A percentile compares a stretch with the other conserved stretches of the same genome.
phyloP scores from a whole-genome alignment of 331 rosid species.

The Quercus tomentella region DNA sequence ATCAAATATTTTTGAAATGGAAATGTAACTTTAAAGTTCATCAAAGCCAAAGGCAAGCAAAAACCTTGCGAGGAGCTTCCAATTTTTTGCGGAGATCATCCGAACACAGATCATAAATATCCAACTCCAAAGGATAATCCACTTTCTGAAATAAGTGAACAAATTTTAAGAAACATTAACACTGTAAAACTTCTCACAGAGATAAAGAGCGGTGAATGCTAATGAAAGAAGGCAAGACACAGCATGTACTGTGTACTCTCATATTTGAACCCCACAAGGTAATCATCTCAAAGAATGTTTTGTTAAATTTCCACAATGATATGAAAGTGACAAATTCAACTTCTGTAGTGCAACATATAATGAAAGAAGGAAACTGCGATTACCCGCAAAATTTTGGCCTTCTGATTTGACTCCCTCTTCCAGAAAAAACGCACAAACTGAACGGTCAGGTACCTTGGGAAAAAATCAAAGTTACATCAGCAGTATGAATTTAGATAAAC shows the following conservation, averaged over 20 bases:
- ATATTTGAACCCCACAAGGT: background rate
- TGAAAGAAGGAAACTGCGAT: slow-evolving; percentile 19
- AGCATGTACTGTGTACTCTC: background rate
- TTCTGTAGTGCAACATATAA: background rate
- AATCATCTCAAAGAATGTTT: background rate
- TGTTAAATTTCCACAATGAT: background rate
- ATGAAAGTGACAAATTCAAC: background rate
- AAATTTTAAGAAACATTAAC: background rate
- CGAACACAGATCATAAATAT: slow-evolving; percentile 89
- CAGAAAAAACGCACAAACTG: slow-evolving; percentile 99
- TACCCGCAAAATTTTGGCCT: slow-evolving; percentile 99
- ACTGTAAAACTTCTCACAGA: background rate
- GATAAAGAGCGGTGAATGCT: background rate
- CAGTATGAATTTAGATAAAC: slow-evolving; percentile 7
- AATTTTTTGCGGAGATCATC: slow-evolving; percentile 77
- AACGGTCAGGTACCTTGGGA: slow-evolving; percentile 79
- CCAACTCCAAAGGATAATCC: slow-evolving; percentile 93
- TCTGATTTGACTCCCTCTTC: slow-evolving; percentile 98
- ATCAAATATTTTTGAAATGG: background rate
- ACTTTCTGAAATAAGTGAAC: slow-evolving; percentile 72
- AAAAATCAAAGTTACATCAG: slow-evolving; percentile 14
- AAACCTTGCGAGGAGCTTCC: slow-evolving; percentile 87
- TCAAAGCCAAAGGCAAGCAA: slow-evolving; percentile 14
- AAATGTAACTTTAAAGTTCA: slow-evolving; percentile 16
- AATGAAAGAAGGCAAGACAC: background rate